Conservation (phyloP, 495 filamentous ascomycete genomes). For the Penicillium robsamsonii region DNA sequence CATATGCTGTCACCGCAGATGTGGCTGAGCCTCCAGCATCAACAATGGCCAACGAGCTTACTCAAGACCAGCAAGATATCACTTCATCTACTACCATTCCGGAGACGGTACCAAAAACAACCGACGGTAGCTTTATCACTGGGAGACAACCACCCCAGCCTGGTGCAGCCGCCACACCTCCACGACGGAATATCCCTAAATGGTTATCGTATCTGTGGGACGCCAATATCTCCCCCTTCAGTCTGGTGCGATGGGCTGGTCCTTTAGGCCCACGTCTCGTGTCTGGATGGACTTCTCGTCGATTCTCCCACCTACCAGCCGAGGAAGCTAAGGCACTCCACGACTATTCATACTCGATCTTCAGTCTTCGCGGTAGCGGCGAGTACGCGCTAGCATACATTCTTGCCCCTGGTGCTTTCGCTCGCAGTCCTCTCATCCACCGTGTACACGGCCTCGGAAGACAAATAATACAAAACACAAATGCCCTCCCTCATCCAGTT, state of each 20-base stretch:
- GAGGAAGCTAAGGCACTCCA: slow-evolving; percentile 85
- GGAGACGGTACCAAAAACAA: slow-evolving; percentile 38
- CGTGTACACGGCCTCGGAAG: slow-evolving; percentile 84
- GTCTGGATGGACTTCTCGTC: slow-evolving; percentile 89
- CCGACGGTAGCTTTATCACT: slow-evolving; percentile 60
- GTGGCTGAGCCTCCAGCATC: slow-evolving; percentile 75
- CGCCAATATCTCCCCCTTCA: slow-evolving; percentile 94
- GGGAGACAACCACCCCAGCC: slow-evolving; percentile 29
- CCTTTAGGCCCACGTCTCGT: slow-evolving; percentile 88
- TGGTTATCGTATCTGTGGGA: slow-evolving; percentile 96
- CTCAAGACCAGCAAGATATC: slow-evolving; percentile 66
- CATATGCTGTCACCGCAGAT: slow-evolving; percentile 78
- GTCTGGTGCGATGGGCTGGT: slow-evolving; percentile 82
- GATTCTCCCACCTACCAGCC: slow-evolving; percentile 81
- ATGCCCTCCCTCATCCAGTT: slow-evolving; percentile 12
- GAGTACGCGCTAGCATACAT: slow-evolving; percentile 94
- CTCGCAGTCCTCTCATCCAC: slow-evolving; percentile 81
- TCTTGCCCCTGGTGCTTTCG: slow-evolving; percentile 89
- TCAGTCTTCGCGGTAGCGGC: slow-evolving; percentile 85
- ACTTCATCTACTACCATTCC: slow-evolving; percentile 28
- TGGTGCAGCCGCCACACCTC: slow-evolving; percentile 33
- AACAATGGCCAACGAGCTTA: slow-evolving; percentile 68
- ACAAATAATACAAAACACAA: slow-evolving; percentile 46
- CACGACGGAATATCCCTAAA: slow-evolving; percentile 67
- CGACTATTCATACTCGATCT: slow-evolving; percentile 91